Evolutionary conservation across 441 rosid species (phyloP).

Genomic region (Aleurites moluccanus): DNA sequence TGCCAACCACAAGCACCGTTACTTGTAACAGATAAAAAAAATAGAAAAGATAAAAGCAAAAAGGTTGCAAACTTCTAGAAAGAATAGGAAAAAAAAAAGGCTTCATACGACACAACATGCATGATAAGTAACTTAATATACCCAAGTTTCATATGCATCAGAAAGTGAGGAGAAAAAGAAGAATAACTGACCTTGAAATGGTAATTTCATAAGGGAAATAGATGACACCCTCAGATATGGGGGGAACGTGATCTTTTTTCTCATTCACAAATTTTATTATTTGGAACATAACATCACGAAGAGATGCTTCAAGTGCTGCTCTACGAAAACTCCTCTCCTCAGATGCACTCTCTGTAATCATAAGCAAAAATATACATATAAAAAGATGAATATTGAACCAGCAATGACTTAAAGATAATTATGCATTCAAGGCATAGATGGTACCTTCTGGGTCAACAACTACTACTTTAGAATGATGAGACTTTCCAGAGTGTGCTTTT

Average conservation of each 20-base stretch:
- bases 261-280: constrained; percentile 88
- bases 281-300: constrained; percentile 85
- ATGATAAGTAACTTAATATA: neutral
- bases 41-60: neutral
- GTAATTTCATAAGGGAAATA: constrained; percentile 84
- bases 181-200: constrained; percentile 68
- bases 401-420: neutral
- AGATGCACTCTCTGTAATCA: constrained; percentile 44
- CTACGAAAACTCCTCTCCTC: constrained; percentile 69
- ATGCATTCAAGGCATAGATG: constrained; percentile 6
- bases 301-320: constrained; percentile 72
- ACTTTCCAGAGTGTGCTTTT: constrained; percentile 53
- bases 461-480: constrained; percentile 59
- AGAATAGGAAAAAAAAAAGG: neutral
- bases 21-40: neutral
- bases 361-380: neutral
- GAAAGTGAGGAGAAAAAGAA: constrained; percentile 3
- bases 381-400: constrained; percentile 7
- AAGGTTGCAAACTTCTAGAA: neutral
- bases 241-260: constrained; percentile 91
- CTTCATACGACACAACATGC: neutral
- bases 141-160: neutral
- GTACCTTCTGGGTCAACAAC: constrained; percentile 74
- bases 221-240: constrained; percentile 72
- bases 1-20: no score